Conservation (phyloP, 805 yeast species). For the Ogataea nonfermentans region DNA sequence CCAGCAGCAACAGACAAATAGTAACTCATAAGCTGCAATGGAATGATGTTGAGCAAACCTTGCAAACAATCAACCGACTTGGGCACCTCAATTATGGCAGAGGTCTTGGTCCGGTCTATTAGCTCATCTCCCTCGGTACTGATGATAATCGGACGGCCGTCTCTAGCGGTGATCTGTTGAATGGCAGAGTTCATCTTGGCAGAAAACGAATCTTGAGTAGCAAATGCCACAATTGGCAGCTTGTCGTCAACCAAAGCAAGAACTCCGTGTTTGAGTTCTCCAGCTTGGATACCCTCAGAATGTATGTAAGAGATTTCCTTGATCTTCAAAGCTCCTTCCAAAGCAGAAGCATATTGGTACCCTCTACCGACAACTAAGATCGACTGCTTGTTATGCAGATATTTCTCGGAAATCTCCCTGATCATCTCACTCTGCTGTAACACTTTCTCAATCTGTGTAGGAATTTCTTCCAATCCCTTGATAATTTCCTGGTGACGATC, state of each 20-base stretch:
- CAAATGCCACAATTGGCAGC: constrained; percentile 92
- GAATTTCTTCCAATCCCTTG: constrained; percentile 78
- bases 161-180: constrained; percentile 95
- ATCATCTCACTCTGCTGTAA: constrained; percentile 71
- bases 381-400: constrained; percentile 79
- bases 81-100: constrained; percentile 85
- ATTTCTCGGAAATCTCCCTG: constrained; percentile 67
- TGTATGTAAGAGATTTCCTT: constrained; percentile 99
- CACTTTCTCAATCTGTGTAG: constrained; percentile 79
- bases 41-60: constrained; percentile 91
- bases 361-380: constrained; percentile 94
- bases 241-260: constrained; percentile 93
- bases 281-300: constrained; percentile 98
- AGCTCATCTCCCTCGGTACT: constrained; percentile 79
- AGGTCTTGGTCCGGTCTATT: constrained; percentile 51
- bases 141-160: constrained; percentile 93
- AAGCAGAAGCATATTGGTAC: constrained; percentile 93
- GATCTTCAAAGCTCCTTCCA: constrained; percentile 97
- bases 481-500: constrained; percentile 83
- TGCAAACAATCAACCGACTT: constrained; percentile 96
- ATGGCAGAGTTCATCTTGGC: constrained; percentile 95
- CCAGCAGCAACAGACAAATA: constrained; percentile 96
- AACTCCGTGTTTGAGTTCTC: constrained; percentile 98
- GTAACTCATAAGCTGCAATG: constrained; percentile 92
- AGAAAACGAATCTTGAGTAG: constrained; percentile 93